Base-by-base conservation (phyloP, 1,284 basidiomycete species). In the Cutaneotrichosporon spelunceum region DNA sequence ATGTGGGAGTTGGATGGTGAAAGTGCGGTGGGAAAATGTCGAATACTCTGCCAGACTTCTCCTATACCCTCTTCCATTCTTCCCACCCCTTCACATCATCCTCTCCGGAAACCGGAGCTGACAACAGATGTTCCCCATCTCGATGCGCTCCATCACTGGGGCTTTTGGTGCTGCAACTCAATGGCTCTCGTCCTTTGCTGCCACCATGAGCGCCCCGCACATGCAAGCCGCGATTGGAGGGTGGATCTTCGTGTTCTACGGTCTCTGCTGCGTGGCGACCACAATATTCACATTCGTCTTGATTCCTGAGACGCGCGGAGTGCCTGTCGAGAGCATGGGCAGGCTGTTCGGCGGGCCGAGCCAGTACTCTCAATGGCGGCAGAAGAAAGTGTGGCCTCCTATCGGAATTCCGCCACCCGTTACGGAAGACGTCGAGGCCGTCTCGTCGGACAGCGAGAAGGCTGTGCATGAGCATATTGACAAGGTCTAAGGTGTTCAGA, bases 241-340 rank as follows among this genome's bases (percentile, higher is more conserved):
- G 59, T 71, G 71, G 11, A 56, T 56, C 19, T 78, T 71, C 62
- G 50, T 77, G 56, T 72, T 78, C 69, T 78, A 73, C 57, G 69
- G 68, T 14, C 48, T 58, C 13, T 68, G 66, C 52, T 72, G 71
- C 54, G 26, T 55, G 9, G 44, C 55, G 16, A 72, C 71, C 4
- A 60, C 66, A 36, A 26, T 71, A 23, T 73, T 70, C 66, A 70
- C 70, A 7, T 74, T 62, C 64, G 68, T 76, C 57, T 68, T 66
- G 61, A 66, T 73, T 19, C 74, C 72, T 2, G 72, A 74, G 45
- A 74, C 74, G 26, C 73, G 71, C 48, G 72, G 66, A 26, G 65
- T 71, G 23, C 70, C 72, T 3, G 69, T 74, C 59, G 69, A 71
- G 55, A 56, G 56, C 23, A 72, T 72, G 70, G 71, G 64, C 16